A percentile compares a stretch with the other conserved stretches of the same genome.
phyloP scores from a whole-genome alignment of 140 eudicot genomes.

The Ambrosia hybrid region DNA sequence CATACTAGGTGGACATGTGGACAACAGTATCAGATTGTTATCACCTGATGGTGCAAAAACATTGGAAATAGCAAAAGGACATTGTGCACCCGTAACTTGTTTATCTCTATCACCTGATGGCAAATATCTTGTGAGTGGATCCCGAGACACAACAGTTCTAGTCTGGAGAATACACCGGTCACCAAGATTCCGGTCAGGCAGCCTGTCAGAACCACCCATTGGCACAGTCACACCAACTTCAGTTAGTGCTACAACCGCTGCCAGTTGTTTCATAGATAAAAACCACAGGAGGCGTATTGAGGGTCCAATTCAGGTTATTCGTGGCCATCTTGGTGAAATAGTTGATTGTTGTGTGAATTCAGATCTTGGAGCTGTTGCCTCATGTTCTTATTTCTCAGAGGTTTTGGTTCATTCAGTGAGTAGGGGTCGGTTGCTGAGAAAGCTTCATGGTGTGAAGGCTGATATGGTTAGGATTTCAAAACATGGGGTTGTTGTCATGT shows the following conservation, averaged over 20 bases:
- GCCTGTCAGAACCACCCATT: conserved; percentile 51
- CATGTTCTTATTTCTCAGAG: conserved; percentile 78
- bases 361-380: conserved; percentile 84
- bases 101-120: conserved; percentile 74
- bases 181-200: conserved; percentile 47
- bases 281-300: conserved; percentile 64
- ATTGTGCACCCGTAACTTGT: conserved; percentile 97
- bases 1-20: conserved; percentile 90
- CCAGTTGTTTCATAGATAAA: conserved; percentile 55
- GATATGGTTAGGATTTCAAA: conserved; percentile 69
- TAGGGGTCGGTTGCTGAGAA: conserved; percentile 75
- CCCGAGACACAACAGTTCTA: conserved; percentile 79
- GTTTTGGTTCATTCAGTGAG: conserved; percentile 79
- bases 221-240: conserved; percentile 62
- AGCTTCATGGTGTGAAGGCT: conserved; percentile 73
- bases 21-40: conserved; percentile 83
- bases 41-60: conserved; percentile 95
- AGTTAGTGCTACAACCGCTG: conserved; percentile 42
- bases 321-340: conserved; percentile 90
- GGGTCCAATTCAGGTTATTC: conserved; percentile 91
- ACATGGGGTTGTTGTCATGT: conserved; percentile 62
- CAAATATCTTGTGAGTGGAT: conserved; percentile 88
- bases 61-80: conserved; percentile 88
- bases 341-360: conserved; percentile 71
- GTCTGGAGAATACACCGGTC: conserved; percentile 89